Conservation (phyloP, 495 filamentous ascomycete species). For the Penicillium cataractarum region DNA sequence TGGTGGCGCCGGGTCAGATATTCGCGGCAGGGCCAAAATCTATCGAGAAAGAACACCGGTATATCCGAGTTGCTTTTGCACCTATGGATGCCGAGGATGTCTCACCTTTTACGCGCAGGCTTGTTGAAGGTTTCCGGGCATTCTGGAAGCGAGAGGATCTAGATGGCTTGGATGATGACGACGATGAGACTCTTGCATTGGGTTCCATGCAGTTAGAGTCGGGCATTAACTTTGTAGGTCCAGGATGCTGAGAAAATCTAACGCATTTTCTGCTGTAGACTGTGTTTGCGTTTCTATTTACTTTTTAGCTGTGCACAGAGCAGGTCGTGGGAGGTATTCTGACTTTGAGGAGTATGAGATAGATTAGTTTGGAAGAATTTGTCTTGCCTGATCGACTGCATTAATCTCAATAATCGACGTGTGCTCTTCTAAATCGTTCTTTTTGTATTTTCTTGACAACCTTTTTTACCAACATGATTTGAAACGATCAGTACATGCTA, state of each 20-base stretch:
- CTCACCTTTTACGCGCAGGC: constrained; percentile 56
- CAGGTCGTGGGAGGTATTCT: too few relatives aligned
- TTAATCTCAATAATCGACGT: too few relatives aligned
- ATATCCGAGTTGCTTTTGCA: constrained; percentile 82
- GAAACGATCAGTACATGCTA: not conserved
- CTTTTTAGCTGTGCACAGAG: not conserved
- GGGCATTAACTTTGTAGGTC: constrained; percentile 30
- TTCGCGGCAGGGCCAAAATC: constrained; percentile 65
- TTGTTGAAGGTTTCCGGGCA: constrained; percentile 66
- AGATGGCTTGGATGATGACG: constrained; percentile 61
- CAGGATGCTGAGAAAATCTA: constrained; percentile 22
- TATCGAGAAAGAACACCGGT: constrained; percentile 60
- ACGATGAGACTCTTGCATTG: constrained; percentile 33
- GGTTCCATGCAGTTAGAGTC: constrained; percentile 16
- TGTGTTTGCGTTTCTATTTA: not conserved
- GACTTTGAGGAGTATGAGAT: too few relatives aligned
- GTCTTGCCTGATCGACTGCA: too few relatives aligned
- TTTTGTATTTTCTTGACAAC: too few relatives aligned
- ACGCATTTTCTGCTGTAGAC: too few relatives aligned
- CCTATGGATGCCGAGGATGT: constrained; percentile 74
- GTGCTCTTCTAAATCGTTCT: too few relatives aligned
- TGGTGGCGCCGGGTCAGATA: constrained; percentile 68
- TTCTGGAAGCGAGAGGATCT: constrained; percentile 77
- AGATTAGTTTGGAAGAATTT: too few relatives aligned
- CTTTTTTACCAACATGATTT: too few relatives aligned